Evolutionary conservation across 768 basidiomycete species (phyloP).

Genomic region (Trametes meyenii): DNA sequence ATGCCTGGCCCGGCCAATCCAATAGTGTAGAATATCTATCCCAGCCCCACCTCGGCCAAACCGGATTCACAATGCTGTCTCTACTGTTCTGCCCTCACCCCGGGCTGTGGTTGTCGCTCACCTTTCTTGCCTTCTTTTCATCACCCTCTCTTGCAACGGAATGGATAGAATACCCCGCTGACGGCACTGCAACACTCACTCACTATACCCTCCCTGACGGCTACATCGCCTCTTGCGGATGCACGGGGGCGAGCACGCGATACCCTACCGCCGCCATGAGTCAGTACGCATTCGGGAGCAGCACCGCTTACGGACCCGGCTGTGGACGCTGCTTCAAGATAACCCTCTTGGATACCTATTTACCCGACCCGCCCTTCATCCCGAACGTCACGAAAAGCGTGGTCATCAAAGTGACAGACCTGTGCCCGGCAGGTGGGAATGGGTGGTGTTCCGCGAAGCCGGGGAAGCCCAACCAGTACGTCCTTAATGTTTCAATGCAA

Average conservation of each 20-base stretch:
- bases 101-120: slow-evolving; percentile 1
- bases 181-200: slow-evolving; percentile 76
- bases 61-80: slow-evolving; percentile 2
- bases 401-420: slow-evolving; percentile 78
- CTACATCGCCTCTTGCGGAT: slow-evolving; percentile 77
- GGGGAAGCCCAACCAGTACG: slow-evolving; percentile 64
- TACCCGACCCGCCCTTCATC: slow-evolving; percentile 68
- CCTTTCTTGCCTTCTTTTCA: slow-evolving; percentile 31
- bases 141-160: slow-evolving; percentile 29
- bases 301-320: slow-evolving; percentile 66
- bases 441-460: slow-evolving; percentile 77
- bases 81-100: neutral
- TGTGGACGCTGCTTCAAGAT: slow-evolving; percentile 83
- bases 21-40: neutral
- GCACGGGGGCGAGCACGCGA: slow-evolving; percentile 52
- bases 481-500: slow-evolving; percentile 13
- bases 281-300: slow-evolving; percentile 80
- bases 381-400: slow-evolving; percentile 62
- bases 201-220: slow-evolving; percentile 61
- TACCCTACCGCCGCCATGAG: slow-evolving; percentile 82
- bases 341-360: slow-evolving; percentile 70
- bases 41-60: neutral
- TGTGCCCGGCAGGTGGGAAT: slow-evolving; percentile 64
- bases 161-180: slow-evolving; percentile 67
- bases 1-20: slow-evolving; percentile 2